phyloP scores from a whole-genome alignment of 768 basidiomycete species.

The Tricholoma furcatifolium region DNA sequence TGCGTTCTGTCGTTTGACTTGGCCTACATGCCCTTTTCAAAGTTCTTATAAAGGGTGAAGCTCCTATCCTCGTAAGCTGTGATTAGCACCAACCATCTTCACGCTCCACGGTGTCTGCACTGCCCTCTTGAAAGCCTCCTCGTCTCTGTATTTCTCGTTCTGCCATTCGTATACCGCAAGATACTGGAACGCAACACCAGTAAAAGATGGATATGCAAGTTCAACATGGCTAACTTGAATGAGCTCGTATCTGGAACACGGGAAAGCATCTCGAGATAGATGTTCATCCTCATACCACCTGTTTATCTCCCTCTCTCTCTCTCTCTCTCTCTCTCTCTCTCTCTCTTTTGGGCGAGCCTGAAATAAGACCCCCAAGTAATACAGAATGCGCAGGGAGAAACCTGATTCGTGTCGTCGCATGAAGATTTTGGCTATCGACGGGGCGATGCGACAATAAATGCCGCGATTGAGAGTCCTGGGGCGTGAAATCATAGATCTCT shows the following conservation, averaged over 20 bases:
- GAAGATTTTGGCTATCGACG: conserved; percentile 11
- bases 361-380: conserved; percentile 16
- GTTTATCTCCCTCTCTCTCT: conserved; percentile 26
- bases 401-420: neutral
- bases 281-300: conserved; percentile 32
- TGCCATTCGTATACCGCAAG: conserved; percentile 18
- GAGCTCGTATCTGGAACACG: conserved; percentile 28
- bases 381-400: conserved; percentile 16
- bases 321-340: too few species aligned
- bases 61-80: too few species aligned
- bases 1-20: too few species aligned
- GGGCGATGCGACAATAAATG: conserved; percentile 20
- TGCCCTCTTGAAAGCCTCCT: conserved; percentile 10
- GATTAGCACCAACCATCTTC: too few species aligned
- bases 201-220: conserved; percentile 6
- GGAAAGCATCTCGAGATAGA: conserved; percentile 19
- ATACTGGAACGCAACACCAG: neutral
- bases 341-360: neutral
- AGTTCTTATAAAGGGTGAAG: too few species aligned
- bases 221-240: conserved; percentile 10
- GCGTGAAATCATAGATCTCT: conserved; percentile 22
- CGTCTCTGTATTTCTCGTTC: neutral
- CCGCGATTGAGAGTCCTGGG: conserved; percentile 23
- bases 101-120: conserved; percentile 8
- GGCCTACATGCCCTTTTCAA: too few species aligned